Evolutionary conservation across 2,329 filamentous ascomycete genomes (phyloP).

Genomic region (Fusarium humuli): DNA sequence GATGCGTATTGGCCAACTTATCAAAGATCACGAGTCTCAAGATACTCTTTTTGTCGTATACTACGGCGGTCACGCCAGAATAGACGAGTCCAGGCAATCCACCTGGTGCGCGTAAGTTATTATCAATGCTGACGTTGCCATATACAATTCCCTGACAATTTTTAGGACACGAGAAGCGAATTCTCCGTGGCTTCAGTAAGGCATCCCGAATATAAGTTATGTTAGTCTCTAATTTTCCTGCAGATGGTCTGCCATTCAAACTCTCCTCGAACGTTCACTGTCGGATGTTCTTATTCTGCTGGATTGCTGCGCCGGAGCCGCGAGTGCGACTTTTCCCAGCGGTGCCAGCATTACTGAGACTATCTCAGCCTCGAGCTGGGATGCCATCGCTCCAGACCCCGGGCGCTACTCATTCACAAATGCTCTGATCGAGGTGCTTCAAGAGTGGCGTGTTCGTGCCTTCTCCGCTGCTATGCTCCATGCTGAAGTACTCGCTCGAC

Average conservation of each 20-base stretch:
- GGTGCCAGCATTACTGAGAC: slow-evolving; percentile 71
- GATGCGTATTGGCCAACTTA: slow-evolving; percentile 66
- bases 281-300: slow-evolving; percentile 69
- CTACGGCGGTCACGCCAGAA: slow-evolving; percentile 70
- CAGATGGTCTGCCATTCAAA: slow-evolving; percentile 71
- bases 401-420: slow-evolving; percentile 71
- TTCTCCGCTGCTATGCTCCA: slow-evolving; percentile 72
- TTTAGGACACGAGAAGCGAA: slow-evolving; percentile 61
- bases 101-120: slow-evolving; percentile 68
- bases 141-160: slow-evolving; percentile 18
- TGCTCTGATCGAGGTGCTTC: slow-evolving; percentile 68
- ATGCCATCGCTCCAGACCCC: slow-evolving; percentile 69
- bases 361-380: slow-evolving; percentile 72
- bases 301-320: slow-evolving; percentile 70
- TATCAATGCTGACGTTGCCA: not conserved
- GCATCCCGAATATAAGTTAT: slow-evolving; percentile 10
- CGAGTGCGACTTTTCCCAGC: slow-evolving; percentile 68
- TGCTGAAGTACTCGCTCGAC: slow-evolving; percentile 68
- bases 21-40: slow-evolving; percentile 66
- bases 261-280: slow-evolving; percentile 65
- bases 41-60: slow-evolving; percentile 69
- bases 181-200: slow-evolving; percentile 68
- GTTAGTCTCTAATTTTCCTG: slow-evolving; percentile 8
- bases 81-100: slow-evolving; percentile 69
- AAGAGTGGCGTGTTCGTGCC: slow-evolving; percentile 65